Evolutionary conservation across 768 basidiomycete genomes (phyloP), one percentile per base, ranked within the genome.

Genomic region (Lactarius pseudohatsudake): DNA sequence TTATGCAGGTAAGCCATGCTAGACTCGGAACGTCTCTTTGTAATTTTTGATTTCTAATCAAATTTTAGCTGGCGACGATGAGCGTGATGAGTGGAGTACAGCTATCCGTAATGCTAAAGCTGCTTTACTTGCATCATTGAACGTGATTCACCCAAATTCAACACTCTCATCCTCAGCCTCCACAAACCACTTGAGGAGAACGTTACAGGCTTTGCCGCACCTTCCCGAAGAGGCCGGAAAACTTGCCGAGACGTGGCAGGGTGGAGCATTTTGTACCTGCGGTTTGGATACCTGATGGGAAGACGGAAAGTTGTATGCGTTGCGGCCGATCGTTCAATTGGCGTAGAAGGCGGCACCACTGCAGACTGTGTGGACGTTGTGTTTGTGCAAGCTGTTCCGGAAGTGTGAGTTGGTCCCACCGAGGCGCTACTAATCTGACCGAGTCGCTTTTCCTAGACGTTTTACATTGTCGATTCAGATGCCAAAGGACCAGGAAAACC

Each of bases 201-300:
- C 84, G 0, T 76, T 94, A 13, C 88, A 90, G 71, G 92, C 92
- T 1, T 75, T 91, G 40, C 90, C 90, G 0, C 87, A 89, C 72
- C 80, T 81, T 2, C 87, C 87, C 0, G 78, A 81, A 1, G 85
- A 86, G 30, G 74, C 72, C 72, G 64, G 71, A 53, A 34, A 59
- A 67, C 61, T 74, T 71, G 47, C 75, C 81, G 70, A 77, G 80
- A 70, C 74, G 85, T 50, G 79, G 81, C 11, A 83, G 79, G 72
- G 88, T 90, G 62, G 90, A 91, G 55, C 86, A 91, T 75, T 96
- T 94, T 79, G 86, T 94, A 1, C 94, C 95, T 5, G 90, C 95
- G 0, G 85, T 96, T 30, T 97, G 95, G 95, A 88, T 96, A 36
- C 93, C 95, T 0, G 93, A 97, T 73, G 84, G 86, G 66, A 91